A percentile compares a stretch with the other conserved stretches of the same genome.
phyloP scores from a whole-genome alignment of 371 early-diverging fungal species.

The Mortierella sp. region DNA sequence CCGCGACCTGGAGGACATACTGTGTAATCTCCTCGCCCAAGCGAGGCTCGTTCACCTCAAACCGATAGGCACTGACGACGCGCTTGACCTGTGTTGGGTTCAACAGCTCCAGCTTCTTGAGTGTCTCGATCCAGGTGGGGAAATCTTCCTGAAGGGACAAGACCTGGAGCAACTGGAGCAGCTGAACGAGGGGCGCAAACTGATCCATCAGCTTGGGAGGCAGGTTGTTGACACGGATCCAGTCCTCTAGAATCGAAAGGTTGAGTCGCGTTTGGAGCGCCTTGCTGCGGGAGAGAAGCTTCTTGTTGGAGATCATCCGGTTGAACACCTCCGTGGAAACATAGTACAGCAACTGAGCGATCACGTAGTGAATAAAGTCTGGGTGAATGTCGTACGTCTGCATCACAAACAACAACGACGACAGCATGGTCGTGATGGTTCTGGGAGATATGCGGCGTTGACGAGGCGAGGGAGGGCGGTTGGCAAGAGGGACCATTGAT shows the following conservation, averaged over 20 bases:
- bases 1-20: conserved; percentile 78
- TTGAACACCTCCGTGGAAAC: conserved; percentile 87
- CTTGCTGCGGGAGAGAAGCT: conserved; percentile 82
- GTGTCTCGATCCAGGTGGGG: conserved; percentile 79
- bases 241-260: conserved; percentile 83
- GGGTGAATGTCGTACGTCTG: conserved; percentile 78
- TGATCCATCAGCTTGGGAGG: conserved; percentile 62
- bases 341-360: conserved; percentile 83
- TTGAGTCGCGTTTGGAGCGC: conserved; percentile 92
- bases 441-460: conserved; percentile 65
- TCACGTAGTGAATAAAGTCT: conserved; percentile 76
- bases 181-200: conserved; percentile 79
- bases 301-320: conserved; percentile 79
- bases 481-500: neutral
- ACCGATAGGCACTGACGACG: conserved; percentile 84
- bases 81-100: conserved; percentile 82
- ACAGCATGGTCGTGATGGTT: conserved; percentile 74
- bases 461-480: conserved; percentile 31
- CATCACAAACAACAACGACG: conserved; percentile 71
- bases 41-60: conserved; percentile 84
- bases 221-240: conserved; percentile 77
- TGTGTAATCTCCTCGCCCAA: conserved; percentile 79
- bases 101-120: conserved; percentile 72
- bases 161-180: conserved; percentile 88
- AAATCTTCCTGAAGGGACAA: conserved; percentile 79